Evolutionary conservation across 306 rosid genomes (phyloP), one percentile per base, ranked within the genome.

Genomic region (Cucurbita maxima): DNA sequence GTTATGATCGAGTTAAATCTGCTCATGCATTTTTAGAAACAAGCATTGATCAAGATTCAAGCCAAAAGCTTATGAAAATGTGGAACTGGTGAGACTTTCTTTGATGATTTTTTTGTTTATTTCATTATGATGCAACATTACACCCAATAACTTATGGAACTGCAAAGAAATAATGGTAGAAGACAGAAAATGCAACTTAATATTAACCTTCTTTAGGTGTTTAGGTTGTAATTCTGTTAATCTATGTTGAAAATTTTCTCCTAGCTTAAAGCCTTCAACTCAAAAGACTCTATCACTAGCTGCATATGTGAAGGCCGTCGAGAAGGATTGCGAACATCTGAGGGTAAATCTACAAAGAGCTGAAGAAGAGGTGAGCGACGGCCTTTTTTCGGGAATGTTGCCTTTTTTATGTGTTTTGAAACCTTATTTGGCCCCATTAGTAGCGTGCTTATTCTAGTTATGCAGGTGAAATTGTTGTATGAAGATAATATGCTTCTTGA

Each of bases 331-430:
- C 82, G 96, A 95, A 71, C 88, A 88, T 72, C 80, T 91, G 54
- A 85, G 79, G 82, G 80, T 77, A 63, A 95, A 95, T 85, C 99
- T 95, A 77, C 64, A 60, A 79, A 89, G 79, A 75, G 99, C 99
- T 44, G 97, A 95, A 83, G 97, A 86, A 70, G 97, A 95, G 96
- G 99, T 95, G 77, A 78, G 80, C 0, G 0, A 19, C 30, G 50
- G 52, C 37, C 52, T 19, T 53, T 37, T 12, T 19, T 25, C 38
- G 0, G 64, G 40, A 40, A 8, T 40, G 18, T 40, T 53, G 5
- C 3, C 6, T 1, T 36, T 13, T 68, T 45, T 48, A 47, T 67
- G 25, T 45, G 30, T 34, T 30, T 16, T 16, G 43, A 43, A 58
- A 1, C 72, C 10, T 40, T 47, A 0, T 43, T 61, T 9, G 12